Evolutionary conservation across 371 early-diverging fungal species (phyloP), one percentile per base, ranked within the genome.

Genomic region (Phascolomyces articulosus): DNA sequence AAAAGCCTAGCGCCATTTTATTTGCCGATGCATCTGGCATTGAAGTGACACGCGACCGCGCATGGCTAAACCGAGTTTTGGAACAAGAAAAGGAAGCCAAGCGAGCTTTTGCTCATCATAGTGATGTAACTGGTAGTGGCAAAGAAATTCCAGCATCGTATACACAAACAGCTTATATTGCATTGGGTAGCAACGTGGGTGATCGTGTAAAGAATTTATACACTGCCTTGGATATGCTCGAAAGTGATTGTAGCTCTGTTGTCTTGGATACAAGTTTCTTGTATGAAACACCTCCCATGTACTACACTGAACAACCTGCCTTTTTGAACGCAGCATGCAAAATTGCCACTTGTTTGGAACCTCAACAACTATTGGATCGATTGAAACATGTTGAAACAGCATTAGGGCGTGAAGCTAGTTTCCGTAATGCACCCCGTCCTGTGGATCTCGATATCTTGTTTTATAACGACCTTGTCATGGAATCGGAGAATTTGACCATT

Each of bases 261-360:
- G 75, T 99, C 3, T 68, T 92, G n/a, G 95, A 97, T 67, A 96
- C 98, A 13, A 96, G 97, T 44, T 98, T 94, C 77, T 72, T 99
- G 64, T 99, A 99, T 75, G 96, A 98, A 71, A 96, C 98, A 0
- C 82, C 91, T 13, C 96, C 99, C 34, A 98, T 97, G 98, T 98
- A 99, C 77, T 87, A 92, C 31, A 80, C 84, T 8, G 96, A 98
- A 48, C 98, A 99, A 71, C 94, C 96, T 8, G 69, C 80, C 21
- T 99, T 98, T 72, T 70, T 99, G 57, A 99, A 99, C 63, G 94
- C 86, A 3, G 95, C 87, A 0, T 90, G 90, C 74, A 94, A 95
- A 75, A 89, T 95, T 69, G 76, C 75, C 27, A 98, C 98, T 2
- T 74, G 79, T 38, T 82, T 98, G 28, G 78, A 79, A 23, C 98